These are phyloP conservation scores for Aureobasidium sp. DNA, from an alignment of 2,329 filamentous ascomycete genomes.

Conservation along the genomic window DNA sequence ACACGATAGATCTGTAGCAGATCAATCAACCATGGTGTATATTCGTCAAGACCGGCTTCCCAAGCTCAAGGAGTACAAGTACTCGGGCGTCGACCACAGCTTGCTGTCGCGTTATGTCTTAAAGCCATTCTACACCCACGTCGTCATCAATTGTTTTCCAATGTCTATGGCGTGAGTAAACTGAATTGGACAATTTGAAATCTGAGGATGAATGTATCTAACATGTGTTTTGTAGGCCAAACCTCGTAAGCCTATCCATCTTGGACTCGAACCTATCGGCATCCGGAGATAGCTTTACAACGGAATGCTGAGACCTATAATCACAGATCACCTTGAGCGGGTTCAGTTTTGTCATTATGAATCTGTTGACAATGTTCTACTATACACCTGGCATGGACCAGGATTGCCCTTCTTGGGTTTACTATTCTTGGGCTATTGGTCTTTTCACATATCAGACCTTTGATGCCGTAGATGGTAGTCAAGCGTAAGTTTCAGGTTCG, in stretches of 20 bases:
- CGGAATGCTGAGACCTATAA: slow-evolving; percentile 7
- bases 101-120: slow-evolving; percentile 84
- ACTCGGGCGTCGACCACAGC: slow-evolving; percentile 77
- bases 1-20: background rate
- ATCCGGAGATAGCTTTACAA: background rate
- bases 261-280: background rate
- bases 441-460: slow-evolving; percentile 97
- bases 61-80: slow-evolving; percentile 90
- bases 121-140: slow-evolving; percentile 94
- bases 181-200: background rate
- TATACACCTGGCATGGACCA: slow-evolving; percentile 91
- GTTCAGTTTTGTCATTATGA: slow-evolving; percentile 80
- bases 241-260: slow-evolving; percentile 11
- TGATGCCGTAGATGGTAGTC: slow-evolving; percentile 89
- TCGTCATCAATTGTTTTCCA: slow-evolving; percentile 90
- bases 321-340: slow-evolving; percentile 74
- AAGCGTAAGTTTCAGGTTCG: slow-evolving; percentile 58
- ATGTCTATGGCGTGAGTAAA: slow-evolving; percentile 74
- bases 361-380: slow-evolving; percentile 87
- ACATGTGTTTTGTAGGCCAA: slow-evolving; percentile 9
- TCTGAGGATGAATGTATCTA: background rate
- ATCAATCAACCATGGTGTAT: slow-evolving; percentile 65
- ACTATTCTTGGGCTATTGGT: slow-evolving; percentile 80
- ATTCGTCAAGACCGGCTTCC: slow-evolving; percentile 84
- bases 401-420: slow-evolving; percentile 92